Percentiles rank a stretch among this genome's conserved stretches.
These are phyloP conservation scores for Cladophialophora immunda DNA, from an alignment of 2,329 filamentous ascomycete genomes.

Conservation along the genomic window DNA sequence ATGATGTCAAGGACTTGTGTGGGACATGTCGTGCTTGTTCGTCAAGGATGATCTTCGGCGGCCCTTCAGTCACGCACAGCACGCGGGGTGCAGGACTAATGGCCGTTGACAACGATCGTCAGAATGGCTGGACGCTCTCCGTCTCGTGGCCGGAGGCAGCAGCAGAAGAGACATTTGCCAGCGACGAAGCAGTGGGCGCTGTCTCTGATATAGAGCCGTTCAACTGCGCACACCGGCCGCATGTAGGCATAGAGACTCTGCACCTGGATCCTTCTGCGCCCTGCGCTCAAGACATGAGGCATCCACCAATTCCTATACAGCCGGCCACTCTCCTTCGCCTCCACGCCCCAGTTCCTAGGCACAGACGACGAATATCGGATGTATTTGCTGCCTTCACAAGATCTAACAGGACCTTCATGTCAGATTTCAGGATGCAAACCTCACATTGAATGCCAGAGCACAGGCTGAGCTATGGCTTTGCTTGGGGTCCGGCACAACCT, in stretches of 20 bases:
- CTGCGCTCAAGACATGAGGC: not conserved
- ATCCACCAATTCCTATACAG: not conserved
- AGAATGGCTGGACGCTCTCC: no score
- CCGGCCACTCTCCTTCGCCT: not conserved
- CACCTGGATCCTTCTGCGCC: not conserved
- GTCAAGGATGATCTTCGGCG: no score
- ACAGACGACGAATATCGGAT: not conserved
- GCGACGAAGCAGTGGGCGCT: not conserved
- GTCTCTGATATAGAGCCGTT: not conserved
- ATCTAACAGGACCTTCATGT: not conserved
- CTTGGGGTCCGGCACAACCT: not conserved
- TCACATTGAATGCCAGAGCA: not conserved
- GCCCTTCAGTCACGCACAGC: not conserved
- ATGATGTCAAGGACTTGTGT: slow-evolving; percentile 7
- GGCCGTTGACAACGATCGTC: no score
- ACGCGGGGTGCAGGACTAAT: no score
- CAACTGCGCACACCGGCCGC: not conserved
- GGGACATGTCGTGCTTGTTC: no score
- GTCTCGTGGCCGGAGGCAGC: not conserved
- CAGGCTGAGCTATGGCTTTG: not conserved
- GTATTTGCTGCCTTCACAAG: not conserved
- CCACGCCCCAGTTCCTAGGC: not conserved
- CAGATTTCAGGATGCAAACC: not conserved
- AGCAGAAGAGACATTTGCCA: not conserved
- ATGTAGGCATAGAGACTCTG: not conserved